Percentiles rank a stretch among this genome's conserved stretches.
Conservation (phyloP, 2,329 filamentous ascomycete genomes). For the Nannizziopsis arthrosporioides region DNA sequence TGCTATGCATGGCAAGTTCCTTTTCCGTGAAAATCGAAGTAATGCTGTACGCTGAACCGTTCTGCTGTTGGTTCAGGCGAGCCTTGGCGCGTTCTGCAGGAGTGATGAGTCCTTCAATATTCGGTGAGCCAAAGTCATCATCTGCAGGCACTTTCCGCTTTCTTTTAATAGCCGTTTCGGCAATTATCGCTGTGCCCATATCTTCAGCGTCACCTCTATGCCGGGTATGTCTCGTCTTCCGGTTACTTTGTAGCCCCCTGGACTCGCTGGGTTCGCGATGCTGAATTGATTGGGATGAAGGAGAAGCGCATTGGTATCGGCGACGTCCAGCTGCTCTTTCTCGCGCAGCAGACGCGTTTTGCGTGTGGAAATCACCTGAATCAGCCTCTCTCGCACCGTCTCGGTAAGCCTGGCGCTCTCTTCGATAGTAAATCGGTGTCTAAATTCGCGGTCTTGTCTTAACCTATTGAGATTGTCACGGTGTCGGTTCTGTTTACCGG, state of each 20-base stretch:
- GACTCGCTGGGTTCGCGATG: constrained; percentile 52
- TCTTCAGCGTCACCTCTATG: constrained; percentile 45
- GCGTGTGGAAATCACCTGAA: constrained; percentile 47
- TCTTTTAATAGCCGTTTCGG: constrained; percentile 42
- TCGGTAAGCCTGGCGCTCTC: constrained; percentile 48
- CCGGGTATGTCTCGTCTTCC: constrained; percentile 52
- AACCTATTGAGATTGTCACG: constrained; percentile 45
- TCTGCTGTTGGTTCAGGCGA: constrained; percentile 44
- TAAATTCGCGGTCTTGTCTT: constrained; percentile 46
- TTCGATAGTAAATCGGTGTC: constrained; percentile 50
- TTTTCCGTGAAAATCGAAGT: constrained; percentile 57
- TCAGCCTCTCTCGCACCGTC: constrained; percentile 51
- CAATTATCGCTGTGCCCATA: constrained; percentile 36
- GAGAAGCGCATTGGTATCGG: constrained; percentile 53
- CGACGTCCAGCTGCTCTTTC: constrained; percentile 56
- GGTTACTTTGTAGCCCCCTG: constrained; percentile 49
- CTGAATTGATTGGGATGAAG: constrained; percentile 56
- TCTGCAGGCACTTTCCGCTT: constrained; percentile 48
- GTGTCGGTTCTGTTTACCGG: constrained; percentile 42
- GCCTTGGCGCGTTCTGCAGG: constrained; percentile 44
- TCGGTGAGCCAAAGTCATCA: constrained; percentile 49
- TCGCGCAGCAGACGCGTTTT: constrained; percentile 48
- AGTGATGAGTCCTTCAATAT: constrained; percentile 38
- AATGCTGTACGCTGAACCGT: constrained; percentile 49
- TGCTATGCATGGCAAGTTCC: constrained; percentile 51